Evolutionary conservation across 2,329 filamentous ascomycete genomes (phyloP).

Genomic region (Nemania sp.): DNA sequence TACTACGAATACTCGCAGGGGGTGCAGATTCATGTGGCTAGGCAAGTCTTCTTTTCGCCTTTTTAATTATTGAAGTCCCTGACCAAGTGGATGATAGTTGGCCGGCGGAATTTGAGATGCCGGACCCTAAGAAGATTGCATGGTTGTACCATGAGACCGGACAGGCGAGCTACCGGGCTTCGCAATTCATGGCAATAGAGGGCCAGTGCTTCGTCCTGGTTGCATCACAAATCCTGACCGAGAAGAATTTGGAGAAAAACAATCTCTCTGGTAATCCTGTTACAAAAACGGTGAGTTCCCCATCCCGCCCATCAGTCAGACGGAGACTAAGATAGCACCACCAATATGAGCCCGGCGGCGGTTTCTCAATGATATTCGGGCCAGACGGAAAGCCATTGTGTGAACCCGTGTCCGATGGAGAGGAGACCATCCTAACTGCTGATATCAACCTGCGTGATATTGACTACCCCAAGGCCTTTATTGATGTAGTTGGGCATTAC

Average conservation of each 20-base stretch:
- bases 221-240: constrained; percentile 47
- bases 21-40: constrained; percentile 43
- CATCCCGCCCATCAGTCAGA: constrained; percentile 3
- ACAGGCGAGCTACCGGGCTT: constrained; percentile 42
- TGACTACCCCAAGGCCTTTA: constrained; percentile 46
- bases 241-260: constrained; percentile 47
- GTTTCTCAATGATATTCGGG: constrained; percentile 55
- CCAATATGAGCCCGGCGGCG: constrained; percentile 44
- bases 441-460: constrained; percentile 54
- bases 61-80: constrained; percentile 18
- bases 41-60: constrained; percentile 23
- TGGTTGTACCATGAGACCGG: constrained; percentile 45
- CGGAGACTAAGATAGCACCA: constrained; percentile 9
- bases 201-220: constrained; percentile 48
- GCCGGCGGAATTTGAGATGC: constrained; percentile 44
- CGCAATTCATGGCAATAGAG: constrained; percentile 50
- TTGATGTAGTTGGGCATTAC: constrained; percentile 46
- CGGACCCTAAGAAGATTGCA: constrained; percentile 41
- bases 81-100: constrained; percentile 33
- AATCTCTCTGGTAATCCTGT: constrained; percentile 45
- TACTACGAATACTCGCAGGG: constrained; percentile 44
- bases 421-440: constrained; percentile 55
- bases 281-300: constrained; percentile 40
- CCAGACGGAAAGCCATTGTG: constrained; percentile 55
- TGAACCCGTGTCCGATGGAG: constrained; percentile 43